Evolutionary conservation across 176 grass and related monocot species (phyloP).

Genomic region (Phyllostachys edulis): DNA sequence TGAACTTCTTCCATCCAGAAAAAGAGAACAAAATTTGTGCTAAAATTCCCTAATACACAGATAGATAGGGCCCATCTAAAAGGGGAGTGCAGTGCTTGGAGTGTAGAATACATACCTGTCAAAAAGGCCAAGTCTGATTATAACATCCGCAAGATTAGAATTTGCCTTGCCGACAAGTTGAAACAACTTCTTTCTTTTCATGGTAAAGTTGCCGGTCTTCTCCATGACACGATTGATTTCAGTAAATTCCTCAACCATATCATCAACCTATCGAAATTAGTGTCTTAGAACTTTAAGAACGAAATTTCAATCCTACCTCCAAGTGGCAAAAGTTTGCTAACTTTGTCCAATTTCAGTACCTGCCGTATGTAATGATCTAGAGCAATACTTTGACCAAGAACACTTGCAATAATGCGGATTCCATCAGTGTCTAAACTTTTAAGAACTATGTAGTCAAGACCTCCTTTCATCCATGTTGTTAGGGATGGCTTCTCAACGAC

Average conservation of each 20-base stretch:
- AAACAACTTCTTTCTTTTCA: slow-evolving; percentile 97
- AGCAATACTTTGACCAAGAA: slow-evolving; percentile 93
- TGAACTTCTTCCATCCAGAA: slow-evolving; percentile 6
- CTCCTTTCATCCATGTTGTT: slow-evolving; percentile 87
- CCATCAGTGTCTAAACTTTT: slow-evolving; percentile 89
- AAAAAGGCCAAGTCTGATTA: slow-evolving; percentile 92
- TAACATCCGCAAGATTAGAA: slow-evolving; percentile 90
- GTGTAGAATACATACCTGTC: slow-evolving; percentile 54
- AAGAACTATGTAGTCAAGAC: slow-evolving; percentile 80
- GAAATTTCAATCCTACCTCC: neutral
- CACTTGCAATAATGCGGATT: slow-evolving; percentile 81
- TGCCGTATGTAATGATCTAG: slow-evolving; percentile 90
- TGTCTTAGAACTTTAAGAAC: slow-evolving; percentile 3
- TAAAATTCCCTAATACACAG: neutral
- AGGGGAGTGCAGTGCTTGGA: neutral
- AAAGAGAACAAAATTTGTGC: neutral
- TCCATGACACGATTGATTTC: slow-evolving; percentile 95
- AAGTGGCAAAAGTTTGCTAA: neutral
- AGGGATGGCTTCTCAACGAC: slow-evolving; percentile 78
- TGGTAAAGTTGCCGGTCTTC: slow-evolving; percentile 85
- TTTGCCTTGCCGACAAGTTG: slow-evolving; percentile 96
- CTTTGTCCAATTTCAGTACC: slow-evolving; percentile 40
- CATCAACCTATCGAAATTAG: slow-evolving; percentile 70
- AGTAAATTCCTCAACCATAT: slow-evolving; percentile 97
- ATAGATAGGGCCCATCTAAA: neutral